Percentiles rank a stretch among this genome's conserved stretches.
Conservation (phyloP, 768 basidiomycete species). For the Amanita exitialis region DNA sequence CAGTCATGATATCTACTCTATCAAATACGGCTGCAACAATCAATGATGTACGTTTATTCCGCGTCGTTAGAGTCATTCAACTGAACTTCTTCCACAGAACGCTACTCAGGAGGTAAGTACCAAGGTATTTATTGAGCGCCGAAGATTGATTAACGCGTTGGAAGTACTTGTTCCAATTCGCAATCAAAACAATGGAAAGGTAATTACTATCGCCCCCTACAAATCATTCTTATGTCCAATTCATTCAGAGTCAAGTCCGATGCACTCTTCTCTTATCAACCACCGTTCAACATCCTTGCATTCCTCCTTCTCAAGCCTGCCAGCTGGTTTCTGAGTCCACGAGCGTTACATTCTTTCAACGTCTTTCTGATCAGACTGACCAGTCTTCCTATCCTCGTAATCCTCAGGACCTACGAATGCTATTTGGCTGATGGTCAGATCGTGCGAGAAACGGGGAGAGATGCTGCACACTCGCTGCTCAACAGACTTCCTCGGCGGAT, state of each 20-base stretch:
- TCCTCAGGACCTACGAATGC: conserved; percentile 75
- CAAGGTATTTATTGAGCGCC: conserved; percentile 15
- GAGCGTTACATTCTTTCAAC: conserved; percentile 73
- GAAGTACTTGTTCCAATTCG: conserved; percentile 80
- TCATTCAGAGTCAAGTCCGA: conserved; percentile 72
- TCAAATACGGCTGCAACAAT: conserved; percentile 86
- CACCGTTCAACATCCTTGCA: conserved; percentile 81
- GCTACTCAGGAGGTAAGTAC: conserved; percentile 35
- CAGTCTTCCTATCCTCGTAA: conserved; percentile 68
- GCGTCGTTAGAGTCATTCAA: not conserved
- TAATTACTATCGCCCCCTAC: conserved; percentile 17
- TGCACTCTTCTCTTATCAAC: conserved; percentile 86
- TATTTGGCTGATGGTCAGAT: conserved; percentile 42
- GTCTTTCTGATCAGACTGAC: conserved; percentile 82
- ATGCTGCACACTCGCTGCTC: conserved; percentile 47
- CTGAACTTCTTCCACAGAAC: conserved; percentile 20
- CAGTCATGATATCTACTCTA: conserved; percentile 79
- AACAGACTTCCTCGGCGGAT: conserved; percentile 60
- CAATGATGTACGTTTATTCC: conserved; percentile 35
- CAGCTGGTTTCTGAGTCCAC: conserved; percentile 64
- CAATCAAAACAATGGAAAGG: conserved; percentile 86
- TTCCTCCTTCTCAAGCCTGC: conserved; percentile 73
- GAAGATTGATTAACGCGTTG: conserved; percentile 25
- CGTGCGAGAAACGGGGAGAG: conserved; percentile 41
- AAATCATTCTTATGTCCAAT: conserved; percentile 4